Percentiles rank a stretch among this genome's conserved stretches.
These are phyloP conservation scores for Lachnellula occidentalis DNA, from an alignment of 2,329 filamentous ascomycete genomes.

Conservation along the genomic window DNA sequence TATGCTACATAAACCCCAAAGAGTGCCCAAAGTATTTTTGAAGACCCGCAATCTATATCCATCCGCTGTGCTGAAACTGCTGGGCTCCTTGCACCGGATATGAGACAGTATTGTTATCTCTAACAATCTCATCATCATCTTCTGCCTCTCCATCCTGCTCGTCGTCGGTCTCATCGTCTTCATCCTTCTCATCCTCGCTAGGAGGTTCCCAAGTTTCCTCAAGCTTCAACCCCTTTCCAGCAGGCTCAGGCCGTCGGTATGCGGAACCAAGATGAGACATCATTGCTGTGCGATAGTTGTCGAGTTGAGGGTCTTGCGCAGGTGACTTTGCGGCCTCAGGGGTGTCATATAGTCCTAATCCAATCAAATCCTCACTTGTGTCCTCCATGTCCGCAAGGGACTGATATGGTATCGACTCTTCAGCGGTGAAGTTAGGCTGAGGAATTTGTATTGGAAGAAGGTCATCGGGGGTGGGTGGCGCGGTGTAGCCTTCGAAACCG, in stretches of 20 bases:
- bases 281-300: slow-evolving; percentile 48
- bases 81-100: not conserved
- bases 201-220: slow-evolving; percentile 76
- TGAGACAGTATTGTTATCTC: not conserved
- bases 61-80: not conserved
- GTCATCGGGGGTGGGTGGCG: slow-evolving; percentile 56
- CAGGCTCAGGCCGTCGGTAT: slow-evolving; percentile 41
- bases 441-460: slow-evolving; percentile 48
- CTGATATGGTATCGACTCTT: slow-evolving; percentile 46
- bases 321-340: slow-evolving; percentile 48
- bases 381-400: slow-evolving; percentile 49
- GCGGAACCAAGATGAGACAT: slow-evolving; percentile 49
- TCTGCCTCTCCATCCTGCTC: slow-evolving; percentile 34
- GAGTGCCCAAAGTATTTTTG: not conserved
- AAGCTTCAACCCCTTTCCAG: slow-evolving; percentile 71
- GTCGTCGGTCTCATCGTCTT: slow-evolving; percentile 45
- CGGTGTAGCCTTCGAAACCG: slow-evolving; percentile 41
- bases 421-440: slow-evolving; percentile 40
- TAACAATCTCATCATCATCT: slow-evolving; percentile 18
- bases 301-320: slow-evolving; percentile 41
- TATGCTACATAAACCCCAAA: slow-evolving; percentile 10
- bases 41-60: slow-evolving; percentile 6
- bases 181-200: slow-evolving; percentile 51
- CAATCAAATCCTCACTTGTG: slow-evolving; percentile 68
- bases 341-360: slow-evolving; percentile 74